Conservation (phyloP, 495 filamentous ascomycete species). For the Aeminium ludgeri region DNA sequence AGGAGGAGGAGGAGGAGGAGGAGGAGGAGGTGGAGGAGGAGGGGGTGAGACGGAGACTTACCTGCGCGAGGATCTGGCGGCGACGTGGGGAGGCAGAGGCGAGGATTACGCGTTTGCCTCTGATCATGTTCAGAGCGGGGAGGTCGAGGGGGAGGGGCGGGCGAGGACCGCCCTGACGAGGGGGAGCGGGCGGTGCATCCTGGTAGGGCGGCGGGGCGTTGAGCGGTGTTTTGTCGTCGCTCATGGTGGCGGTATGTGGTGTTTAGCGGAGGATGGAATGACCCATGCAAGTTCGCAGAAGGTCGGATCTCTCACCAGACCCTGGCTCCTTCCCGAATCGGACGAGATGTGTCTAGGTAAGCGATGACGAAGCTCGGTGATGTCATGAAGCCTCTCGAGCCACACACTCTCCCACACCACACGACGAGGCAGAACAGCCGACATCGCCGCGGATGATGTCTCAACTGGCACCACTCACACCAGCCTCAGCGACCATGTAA, state of each 20-base stretch:
- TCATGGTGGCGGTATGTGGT: constrained; percentile 10
- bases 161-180: constrained; percentile 21
- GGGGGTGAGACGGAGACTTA: constrained; percentile 18
- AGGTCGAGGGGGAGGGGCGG: constrained; percentile 51
- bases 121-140: constrained; percentile 55
- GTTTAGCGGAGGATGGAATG: background rate
- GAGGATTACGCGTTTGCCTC: constrained; percentile 61
- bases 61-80: constrained; percentile 55
- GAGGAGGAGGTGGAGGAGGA: background rate
- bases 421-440: too few relatives aligned
- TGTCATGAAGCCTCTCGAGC: too few relatives aligned
- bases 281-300: background rate
- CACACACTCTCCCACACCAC: too few relatives aligned
- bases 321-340: too few relatives aligned
- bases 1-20: background rate
- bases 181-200: constrained; percentile 9
- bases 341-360: too few relatives aligned
- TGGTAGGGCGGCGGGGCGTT: constrained; percentile 25
- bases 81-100: constrained; percentile 77
- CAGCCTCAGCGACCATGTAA: too few relatives aligned
- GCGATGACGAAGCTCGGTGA: too few relatives aligned
- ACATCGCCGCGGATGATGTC: too few relatives aligned
- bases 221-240: constrained; percentile 15
- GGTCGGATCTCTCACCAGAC: too few relatives aligned
- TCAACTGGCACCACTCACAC: too few relatives aligned